Conservation (phyloP, 2,329 filamentous ascomycete species). For the Leptosphaerulina australis region DNA sequence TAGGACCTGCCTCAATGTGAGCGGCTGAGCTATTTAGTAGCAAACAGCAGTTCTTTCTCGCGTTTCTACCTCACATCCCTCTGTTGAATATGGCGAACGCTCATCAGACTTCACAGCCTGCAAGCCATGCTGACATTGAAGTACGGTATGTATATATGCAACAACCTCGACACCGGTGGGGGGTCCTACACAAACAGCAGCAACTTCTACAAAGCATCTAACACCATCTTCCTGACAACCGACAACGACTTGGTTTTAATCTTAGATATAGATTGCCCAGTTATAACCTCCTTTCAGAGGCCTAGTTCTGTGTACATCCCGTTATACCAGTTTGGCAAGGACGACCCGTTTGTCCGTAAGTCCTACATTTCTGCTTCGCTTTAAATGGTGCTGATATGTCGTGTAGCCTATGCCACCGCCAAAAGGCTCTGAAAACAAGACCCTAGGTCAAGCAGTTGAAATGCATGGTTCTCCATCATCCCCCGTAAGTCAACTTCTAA, state of each 20-base stretch:
- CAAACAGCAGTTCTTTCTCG: neutral
- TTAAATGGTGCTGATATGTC: neutral
- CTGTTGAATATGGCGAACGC: neutral
- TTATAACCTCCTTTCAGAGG: neutral
- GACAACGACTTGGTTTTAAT: neutral
- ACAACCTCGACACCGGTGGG: neutral
- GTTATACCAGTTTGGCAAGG: neutral
- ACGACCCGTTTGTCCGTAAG: slow-evolving; percentile 4
- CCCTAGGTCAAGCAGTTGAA: too few species aligned
- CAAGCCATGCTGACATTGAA: neutral
- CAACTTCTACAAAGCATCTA: neutral
- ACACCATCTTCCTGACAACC: neutral
- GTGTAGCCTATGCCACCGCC: slow-evolving; percentile 1
- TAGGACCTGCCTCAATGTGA: neutral
- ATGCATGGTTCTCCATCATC: neutral
- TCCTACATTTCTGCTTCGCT: neutral
- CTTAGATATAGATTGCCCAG: slow-evolving; percentile 1
- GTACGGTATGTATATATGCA: neutral
- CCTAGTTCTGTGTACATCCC: neutral
- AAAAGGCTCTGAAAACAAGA: neutral
- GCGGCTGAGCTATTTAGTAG: neutral
- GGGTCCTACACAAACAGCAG: neutral
- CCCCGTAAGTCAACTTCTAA: neutral
- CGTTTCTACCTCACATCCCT: neutral
- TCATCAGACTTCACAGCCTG: neutral